These are phyloP conservation scores for Penicillium tannophilum DNA, from an alignment of 495 filamentous ascomycete species.

Conservation along the genomic window DNA sequence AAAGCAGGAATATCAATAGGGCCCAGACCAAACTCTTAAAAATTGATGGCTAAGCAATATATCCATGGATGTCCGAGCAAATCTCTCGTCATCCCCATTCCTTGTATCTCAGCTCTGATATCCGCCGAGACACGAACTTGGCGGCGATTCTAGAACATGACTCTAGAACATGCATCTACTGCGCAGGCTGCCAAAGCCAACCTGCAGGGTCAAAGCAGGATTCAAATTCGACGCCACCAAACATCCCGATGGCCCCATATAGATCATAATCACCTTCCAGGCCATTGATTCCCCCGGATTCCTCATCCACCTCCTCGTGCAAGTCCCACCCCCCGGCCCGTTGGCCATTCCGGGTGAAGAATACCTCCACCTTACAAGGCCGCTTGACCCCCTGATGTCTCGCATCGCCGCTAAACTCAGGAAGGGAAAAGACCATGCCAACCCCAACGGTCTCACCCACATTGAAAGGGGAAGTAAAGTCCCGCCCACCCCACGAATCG, in stretches of 20 bases:
- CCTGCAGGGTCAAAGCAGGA: slow-evolving; percentile 59
- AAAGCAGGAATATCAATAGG: not conserved
- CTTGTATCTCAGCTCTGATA: not conserved
- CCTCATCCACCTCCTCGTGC: slow-evolving; percentile 77
- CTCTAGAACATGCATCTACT: not conserved
- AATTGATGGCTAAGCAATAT: not conserved
- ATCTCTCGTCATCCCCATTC: not conserved
- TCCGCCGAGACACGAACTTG: not conserved
- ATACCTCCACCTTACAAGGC: slow-evolving; percentile 59
- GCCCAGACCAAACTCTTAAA: too few relatives aligned
- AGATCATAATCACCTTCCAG: slow-evolving; percentile 81
- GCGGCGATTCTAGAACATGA: not conserved
- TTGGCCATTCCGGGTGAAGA: slow-evolving; percentile 74
- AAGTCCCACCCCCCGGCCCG: slow-evolving; percentile 73
- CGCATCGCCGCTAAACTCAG: slow-evolving; percentile 24
- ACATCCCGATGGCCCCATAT: slow-evolving; percentile 77
- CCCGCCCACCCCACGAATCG: slow-evolving; percentile 78
- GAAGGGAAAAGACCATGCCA: slow-evolving; percentile 67
- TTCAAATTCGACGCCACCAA: slow-evolving; percentile 72
- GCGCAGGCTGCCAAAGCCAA: slow-evolving; percentile 43
- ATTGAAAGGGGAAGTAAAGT: slow-evolving; percentile 62
- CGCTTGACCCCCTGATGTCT: slow-evolving; percentile 9
- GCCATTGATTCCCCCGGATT: slow-evolving; percentile 67
- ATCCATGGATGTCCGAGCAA: too few relatives aligned
- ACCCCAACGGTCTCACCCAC: slow-evolving; percentile 61